Base-by-base conservation (phyloP, 2,329 filamentous ascomycete genomes). In the Botrytis paeoniae region DNA sequence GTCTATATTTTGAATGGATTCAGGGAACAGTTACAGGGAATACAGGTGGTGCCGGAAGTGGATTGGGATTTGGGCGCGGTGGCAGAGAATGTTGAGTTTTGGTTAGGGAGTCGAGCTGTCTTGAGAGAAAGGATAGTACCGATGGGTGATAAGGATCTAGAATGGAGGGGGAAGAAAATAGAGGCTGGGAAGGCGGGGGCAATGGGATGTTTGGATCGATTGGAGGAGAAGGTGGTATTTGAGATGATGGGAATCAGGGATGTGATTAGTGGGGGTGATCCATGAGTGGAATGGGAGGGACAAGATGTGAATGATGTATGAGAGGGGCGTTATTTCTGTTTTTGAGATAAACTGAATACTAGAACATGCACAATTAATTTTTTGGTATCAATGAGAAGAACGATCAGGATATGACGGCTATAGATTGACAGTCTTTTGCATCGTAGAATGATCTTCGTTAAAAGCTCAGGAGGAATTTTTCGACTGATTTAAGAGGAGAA, bases 51-150 rank as follows among this genome's bases (percentile, higher is more conserved):
- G 1, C 88, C 91, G 22, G 85, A 88, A 14, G 85, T 98, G 10
- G 86, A 89, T 70, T 97, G 93, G 91, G 93, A 98, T 79, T 86
- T 88, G 20, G 85, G 86, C 0, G 85, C 86, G 2, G 87, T 97
- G 64, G 87, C 92, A 76, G 95, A 97, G 80, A 94, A 96, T 78
- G 89, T 97, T 8, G 93, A 97, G 77, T 93, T 92, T 76, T 93
- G 93, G 86, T 83, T 98, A 51, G 87, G 89, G 41, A 90, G 90
- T 70, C 87, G 90, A 73, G 89, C 89, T 76, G 84, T 91, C 71
- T 84, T 98, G 72, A 87, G 91, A 70, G 91, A 93, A 76, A 86
- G 92, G 41, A 88, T 97, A 65, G 85, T 95, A 69, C 90, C 94
- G 0, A 86, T 92, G 32, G 93, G 89, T 41, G 87, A 91, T 78